Percentiles rank a stretch among this genome's conserved stretches.
phyloP scores from a whole-genome alignment of 2,329 filamentous ascomycete species.

The Hymenoscyphus albidus region DNA sequence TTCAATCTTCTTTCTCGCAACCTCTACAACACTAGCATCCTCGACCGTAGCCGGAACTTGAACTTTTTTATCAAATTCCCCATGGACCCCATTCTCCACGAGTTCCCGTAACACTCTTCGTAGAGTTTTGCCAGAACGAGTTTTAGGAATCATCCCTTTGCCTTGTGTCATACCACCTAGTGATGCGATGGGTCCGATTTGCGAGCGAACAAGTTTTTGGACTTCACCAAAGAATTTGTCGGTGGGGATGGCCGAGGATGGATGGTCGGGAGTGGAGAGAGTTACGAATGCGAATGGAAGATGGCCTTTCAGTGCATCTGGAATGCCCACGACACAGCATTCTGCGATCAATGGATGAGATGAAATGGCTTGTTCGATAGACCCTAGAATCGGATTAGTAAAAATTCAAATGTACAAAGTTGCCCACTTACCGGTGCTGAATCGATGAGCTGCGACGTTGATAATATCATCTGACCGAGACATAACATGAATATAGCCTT shows the following conservation, averaged over 20 bases:
- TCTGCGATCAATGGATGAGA: slow-evolving; percentile 76
- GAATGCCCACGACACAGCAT: slow-evolving; percentile 80
- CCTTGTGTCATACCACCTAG: slow-evolving; percentile 84
- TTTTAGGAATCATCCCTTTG: slow-evolving; percentile 85
- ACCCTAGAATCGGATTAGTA: slow-evolving; percentile 46
- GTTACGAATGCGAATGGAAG: slow-evolving; percentile 87
- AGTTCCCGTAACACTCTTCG: slow-evolving; percentile 77
- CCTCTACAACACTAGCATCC: slow-evolving; percentile 69
- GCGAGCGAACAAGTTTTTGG: slow-evolving; percentile 66
- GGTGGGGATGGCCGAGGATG: slow-evolving; percentile 47
- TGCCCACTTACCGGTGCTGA: slow-evolving; percentile 68
- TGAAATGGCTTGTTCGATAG: slow-evolving; percentile 87
- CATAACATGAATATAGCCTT: slow-evolving; percentile 65
- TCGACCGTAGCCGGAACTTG: slow-evolving; percentile 81
- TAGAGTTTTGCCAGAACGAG: slow-evolving; percentile 86
- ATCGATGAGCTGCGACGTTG: slow-evolving; percentile 89
- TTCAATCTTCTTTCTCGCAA: slow-evolving; percentile 65
- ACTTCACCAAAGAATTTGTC: slow-evolving; percentile 54
- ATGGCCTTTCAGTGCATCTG: slow-evolving; percentile 83
- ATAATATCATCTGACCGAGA: slow-evolving; percentile 76
- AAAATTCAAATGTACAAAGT: background rate
- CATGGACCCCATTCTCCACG: slow-evolving; percentile 75
- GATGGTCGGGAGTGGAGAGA: slow-evolving; percentile 49
- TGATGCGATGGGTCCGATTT: slow-evolving; percentile 83
- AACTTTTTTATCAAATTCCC: slow-evolving; percentile 68